Evolutionary conservation across 192 early-diverging fungal species (phyloP).

Genomic region (Dissophora globulifera): DNA sequence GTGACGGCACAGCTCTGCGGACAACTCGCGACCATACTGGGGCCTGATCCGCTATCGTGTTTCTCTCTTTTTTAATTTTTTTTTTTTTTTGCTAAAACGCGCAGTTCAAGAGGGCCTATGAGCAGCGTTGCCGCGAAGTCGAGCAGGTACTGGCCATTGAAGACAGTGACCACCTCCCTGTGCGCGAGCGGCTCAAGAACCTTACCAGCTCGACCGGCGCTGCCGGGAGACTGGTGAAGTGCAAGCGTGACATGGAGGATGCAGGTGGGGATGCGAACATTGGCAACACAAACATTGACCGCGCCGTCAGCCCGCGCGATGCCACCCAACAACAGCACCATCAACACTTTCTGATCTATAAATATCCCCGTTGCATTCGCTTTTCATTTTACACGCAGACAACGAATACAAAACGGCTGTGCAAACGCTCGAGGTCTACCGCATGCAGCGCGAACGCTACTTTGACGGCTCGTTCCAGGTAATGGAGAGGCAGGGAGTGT

Average conservation of each 20-base stretch:
- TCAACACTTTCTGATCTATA: conserved; percentile 7
- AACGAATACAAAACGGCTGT: conserved; percentile 52
- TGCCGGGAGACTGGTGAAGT: conserved; percentile 43
- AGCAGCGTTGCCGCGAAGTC: conserved; percentile 41
- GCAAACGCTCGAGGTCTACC: conserved; percentile 29
- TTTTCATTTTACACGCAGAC: conserved; percentile 23
- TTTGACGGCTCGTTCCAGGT: conserved; percentile 37
- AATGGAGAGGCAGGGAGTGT: no score
- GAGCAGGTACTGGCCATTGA: conserved; percentile 35
- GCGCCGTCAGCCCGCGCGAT: no score
- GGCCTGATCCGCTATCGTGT: no score
- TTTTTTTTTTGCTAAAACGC: neutral
- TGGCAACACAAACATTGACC: no score
- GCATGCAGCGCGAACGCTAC: conserved; percentile 29
- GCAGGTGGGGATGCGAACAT: conserved; percentile 22
- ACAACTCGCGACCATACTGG: no score
- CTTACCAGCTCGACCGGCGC: conserved; percentile 39
- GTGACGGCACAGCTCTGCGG: no score
- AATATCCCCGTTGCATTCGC: neutral
- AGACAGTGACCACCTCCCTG: conserved; percentile 45
- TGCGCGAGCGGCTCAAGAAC: conserved; percentile 44
- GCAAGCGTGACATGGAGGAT: conserved; percentile 48
- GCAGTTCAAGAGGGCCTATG: conserved; percentile 40
- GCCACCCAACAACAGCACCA: no score
- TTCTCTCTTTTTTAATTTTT: neutral